Conservation (phyloP, 768 basidiomycete species). For the Mycena capillaripes region DNA sequence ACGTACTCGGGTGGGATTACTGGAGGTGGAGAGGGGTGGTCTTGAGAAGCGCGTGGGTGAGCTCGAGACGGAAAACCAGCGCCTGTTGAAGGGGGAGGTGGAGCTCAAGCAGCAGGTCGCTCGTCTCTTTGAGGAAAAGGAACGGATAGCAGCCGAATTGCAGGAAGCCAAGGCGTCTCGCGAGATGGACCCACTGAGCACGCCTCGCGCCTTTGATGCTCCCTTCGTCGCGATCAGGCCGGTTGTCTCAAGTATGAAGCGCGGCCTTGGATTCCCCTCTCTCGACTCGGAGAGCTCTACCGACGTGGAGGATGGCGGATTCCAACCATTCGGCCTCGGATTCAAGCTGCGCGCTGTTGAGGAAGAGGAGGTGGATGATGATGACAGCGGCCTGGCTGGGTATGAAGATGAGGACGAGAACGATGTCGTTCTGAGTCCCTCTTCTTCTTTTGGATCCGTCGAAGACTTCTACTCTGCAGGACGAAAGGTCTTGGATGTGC, state of each 20-base stretch:
- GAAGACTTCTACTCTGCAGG: conserved; percentile 58
- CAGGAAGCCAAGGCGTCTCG: conserved; percentile 57
- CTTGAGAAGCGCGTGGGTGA: conserved; percentile 62
- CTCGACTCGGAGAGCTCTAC: conserved; percentile 76
- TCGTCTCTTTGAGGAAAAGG: conserved; percentile 55
- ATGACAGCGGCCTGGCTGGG: conserved; percentile 70
- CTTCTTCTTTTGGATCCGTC: conserved; percentile 69
- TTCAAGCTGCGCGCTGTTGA: conserved; percentile 71
- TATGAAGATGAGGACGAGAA: conserved; percentile 82
- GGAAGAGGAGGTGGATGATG: conserved; percentile 67
- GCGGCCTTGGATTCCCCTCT: conserved; percentile 69
- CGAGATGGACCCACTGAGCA: conserved; percentile 54
- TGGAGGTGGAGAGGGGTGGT: conserved; percentile 77
- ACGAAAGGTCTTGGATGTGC: conserved; percentile 39
- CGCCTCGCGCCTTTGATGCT: conserved; percentile 52
- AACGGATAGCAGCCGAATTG: conserved; percentile 58
- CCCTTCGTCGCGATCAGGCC: conserved; percentile 37
- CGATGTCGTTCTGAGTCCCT: conserved; percentile 62
- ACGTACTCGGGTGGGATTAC: conserved; percentile 74
- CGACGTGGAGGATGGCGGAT: conserved; percentile 74
- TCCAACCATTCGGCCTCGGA: conserved; percentile 49
- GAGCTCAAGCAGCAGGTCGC: conserved; percentile 50
- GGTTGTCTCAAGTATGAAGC: conserved; percentile 48
- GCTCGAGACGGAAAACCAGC: conserved; percentile 44
- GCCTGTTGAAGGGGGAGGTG: conserved; percentile 52